Evolutionary conservation across 805 yeast species (phyloP), one percentile per base, ranked within the genome.

Genomic region (Yarrowia sp.): DNA sequence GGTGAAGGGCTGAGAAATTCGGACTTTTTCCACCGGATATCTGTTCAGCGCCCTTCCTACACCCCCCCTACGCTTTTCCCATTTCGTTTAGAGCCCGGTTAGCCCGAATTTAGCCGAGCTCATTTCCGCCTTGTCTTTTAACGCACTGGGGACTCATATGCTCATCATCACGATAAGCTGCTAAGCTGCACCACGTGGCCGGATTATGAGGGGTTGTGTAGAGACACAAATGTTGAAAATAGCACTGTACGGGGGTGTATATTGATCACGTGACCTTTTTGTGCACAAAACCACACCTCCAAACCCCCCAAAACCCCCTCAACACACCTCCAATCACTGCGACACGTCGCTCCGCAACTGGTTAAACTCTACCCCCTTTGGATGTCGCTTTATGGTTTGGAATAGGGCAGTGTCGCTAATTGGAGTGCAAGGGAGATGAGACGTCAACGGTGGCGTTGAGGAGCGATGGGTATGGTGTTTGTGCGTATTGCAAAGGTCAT

Each of bases 291-390:
- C 28, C 28, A 22, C 4, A 3, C 28, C 5, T 22, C 5, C 28
- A 4, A 15, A 3, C 15, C 8, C 17, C 42, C 42, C 42, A 38
- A 13, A 22, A 41, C 5, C 3, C 22, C 22, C 44, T 22, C n/a
- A 15, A 15, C 11, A 28, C n/a, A 17, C 41, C 55, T 47, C 53
- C 55, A 48, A 48, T 48, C 55, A 48, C 18, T 48, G 17, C 41
- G 41, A 48, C 55, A 48, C 55, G 55, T 48, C 55, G 55, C 41
- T 48, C 55, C 55, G 55, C 55, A 48, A 48, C 55, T 15, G 28
- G 55, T 15, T 35, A 48, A 48, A 48, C 55, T 35, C 55, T 48
- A 48, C 55, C 55, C 55, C 55, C 55, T 48, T 48, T 48, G 53
- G 53, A 6, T 8, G 8, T 3, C 6, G 7, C 13, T 10, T 17